Evolutionary conservation across 257 asterid species (phyloP).

Genomic region (Nicotiana benthamiana): DNA sequence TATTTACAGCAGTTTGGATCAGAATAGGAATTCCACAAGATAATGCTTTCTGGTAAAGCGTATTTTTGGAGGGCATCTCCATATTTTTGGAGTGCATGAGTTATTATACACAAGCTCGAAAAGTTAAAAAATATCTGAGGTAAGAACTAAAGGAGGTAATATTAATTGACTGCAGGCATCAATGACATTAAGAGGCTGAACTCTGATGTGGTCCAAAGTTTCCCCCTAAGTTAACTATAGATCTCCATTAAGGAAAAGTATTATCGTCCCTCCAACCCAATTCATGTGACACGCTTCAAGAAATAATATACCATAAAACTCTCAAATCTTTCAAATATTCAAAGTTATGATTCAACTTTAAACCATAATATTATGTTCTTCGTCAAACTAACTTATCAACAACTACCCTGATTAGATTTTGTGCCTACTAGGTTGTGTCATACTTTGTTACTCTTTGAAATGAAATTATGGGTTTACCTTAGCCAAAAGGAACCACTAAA

Average conservation of each 20-base stretch:
- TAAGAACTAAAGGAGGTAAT: slow-evolving; percentile 2
- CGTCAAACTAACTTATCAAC: neutral
- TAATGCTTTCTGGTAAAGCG: too few relatives aligned
- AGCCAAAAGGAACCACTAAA: neutral
- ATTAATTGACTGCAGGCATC: neutral
- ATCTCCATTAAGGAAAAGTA: neutral
- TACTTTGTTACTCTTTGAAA: neutral
- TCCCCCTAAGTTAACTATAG: neutral
- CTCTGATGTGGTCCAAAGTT: neutral
- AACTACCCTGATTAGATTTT: neutral
- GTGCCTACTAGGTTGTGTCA: neutral
- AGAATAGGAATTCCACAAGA: too few relatives aligned
- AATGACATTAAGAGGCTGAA: neutral
- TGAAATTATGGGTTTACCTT: neutral
- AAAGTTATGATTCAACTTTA: neutral
- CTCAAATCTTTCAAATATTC: neutral
- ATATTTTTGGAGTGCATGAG: neutral
- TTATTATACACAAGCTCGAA: neutral
- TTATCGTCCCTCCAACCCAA: neutral
- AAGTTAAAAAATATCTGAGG: neutral
- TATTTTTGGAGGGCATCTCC: too few relatives aligned
- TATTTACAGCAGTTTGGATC: too few relatives aligned
- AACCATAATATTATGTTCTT: neutral
- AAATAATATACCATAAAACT: neutral
- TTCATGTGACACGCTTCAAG: neutral